phyloP scores from a whole-genome alignment of 2,329 filamentous ascomycete genomes.

The Monosporascus sp. region DNA sequence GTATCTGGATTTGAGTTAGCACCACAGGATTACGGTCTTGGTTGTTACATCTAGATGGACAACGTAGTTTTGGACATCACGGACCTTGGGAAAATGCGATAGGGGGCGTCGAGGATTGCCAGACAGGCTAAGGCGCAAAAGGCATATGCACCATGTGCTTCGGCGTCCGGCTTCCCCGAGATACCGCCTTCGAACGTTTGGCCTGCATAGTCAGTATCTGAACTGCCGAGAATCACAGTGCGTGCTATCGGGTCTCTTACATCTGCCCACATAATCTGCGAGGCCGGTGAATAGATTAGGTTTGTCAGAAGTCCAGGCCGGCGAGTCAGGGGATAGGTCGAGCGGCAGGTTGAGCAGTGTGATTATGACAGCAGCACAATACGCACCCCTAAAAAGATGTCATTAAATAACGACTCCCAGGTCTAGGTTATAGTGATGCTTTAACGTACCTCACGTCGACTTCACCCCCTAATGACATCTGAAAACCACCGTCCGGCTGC shows the following conservation, averaged over 20 bases:
- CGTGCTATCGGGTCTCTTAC: conserved; percentile 46
- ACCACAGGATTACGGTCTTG: conserved; percentile 17
- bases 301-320: conserved; percentile 58
- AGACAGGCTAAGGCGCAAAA: conserved; percentile 91
- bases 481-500: conserved; percentile 83
- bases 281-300: conserved; percentile 67
- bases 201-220: conserved; percentile 43
- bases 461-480: conserved; percentile 80
- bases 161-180: conserved; percentile 75
- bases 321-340: conserved; percentile 68
- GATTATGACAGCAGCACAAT: conserved; percentile 82
- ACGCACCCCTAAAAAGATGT: conserved; percentile 64
- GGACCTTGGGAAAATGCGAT: conserved; percentile 68
- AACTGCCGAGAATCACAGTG: conserved; percentile 6
- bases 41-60: conserved; percentile 33
- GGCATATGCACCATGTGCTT: conserved; percentile 94
- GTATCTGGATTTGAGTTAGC: conserved; percentile 45
- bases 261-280: conserved; percentile 73
- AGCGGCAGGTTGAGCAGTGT: conserved; percentile 80
- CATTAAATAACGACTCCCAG: conserved; percentile 11
- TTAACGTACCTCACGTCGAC: conserved; percentile 75
- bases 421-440: conserved; percentile 4
- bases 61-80: conserved; percentile 24
- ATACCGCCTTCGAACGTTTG: conserved; percentile 96
- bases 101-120: conserved; percentile 76